phyloP scores from a whole-genome alignment of 176 grass and related monocot genomes.

The Chrysopogon serrulatus region DNA sequence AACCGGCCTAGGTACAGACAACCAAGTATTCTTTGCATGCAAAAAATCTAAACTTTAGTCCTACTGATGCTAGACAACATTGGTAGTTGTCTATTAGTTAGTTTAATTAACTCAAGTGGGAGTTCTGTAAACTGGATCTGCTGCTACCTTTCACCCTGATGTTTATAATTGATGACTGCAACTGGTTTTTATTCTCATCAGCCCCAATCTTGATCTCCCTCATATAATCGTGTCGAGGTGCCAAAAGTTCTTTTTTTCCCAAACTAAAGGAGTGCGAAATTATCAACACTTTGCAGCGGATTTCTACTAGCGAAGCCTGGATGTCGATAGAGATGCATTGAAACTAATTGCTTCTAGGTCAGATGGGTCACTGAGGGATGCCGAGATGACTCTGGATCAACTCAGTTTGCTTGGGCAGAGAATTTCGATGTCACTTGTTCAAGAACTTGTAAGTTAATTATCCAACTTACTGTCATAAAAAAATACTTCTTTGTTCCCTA shows the following conservation, averaged over 20 bases:
- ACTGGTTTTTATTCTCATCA: constrained; percentile 81
- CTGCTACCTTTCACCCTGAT: background rate
- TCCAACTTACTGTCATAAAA: background rate
- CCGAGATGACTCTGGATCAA: constrained; percentile 94
- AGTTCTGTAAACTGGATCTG: background rate
- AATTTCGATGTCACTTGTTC: constrained; percentile 85
- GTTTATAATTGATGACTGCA: too few relatives aligned
- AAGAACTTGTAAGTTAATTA: constrained; percentile 97
- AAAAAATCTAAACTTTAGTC: constrained; percentile 15
- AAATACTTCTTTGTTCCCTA: constrained; percentile 8
- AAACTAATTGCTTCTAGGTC: constrained; percentile 93
- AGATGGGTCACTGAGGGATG: constrained; percentile 92
- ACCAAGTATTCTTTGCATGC: background rate
- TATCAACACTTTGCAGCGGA: constrained; percentile 77
- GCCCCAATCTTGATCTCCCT: constrained; percentile 66
- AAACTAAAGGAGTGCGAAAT: constrained; percentile 90
- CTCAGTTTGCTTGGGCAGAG: constrained; percentile 86
- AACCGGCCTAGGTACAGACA: too few relatives aligned
- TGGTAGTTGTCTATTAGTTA: background rate
- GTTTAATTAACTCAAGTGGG: background rate
- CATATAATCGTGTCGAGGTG: constrained; percentile 89
- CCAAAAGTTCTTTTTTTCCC: constrained; percentile 92
- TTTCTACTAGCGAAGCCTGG: constrained; percentile 81
- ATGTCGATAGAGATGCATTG: constrained; percentile 86
- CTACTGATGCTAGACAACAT: background rate